Evolutionary conservation across 2,329 filamentous ascomycete species (phyloP).

Genomic region (Didymella arachidicola): DNA sequence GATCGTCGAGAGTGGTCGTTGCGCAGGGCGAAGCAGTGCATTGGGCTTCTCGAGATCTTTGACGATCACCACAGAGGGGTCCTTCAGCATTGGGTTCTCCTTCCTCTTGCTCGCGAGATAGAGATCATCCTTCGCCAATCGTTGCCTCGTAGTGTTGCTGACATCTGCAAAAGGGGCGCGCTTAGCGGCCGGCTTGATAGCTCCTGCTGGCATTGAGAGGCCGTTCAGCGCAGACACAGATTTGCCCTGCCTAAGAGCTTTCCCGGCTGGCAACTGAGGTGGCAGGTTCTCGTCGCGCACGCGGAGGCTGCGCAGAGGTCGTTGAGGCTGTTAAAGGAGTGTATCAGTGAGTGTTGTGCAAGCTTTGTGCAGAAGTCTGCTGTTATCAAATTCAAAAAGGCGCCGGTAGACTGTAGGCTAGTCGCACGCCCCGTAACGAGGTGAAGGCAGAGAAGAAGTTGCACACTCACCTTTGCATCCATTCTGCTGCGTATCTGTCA

Average conservation of each 20-base stretch:
- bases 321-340: constrained; percentile 67
- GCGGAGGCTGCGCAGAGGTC: constrained; percentile 66
- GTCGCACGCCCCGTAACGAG: constrained; percentile 3
- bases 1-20: constrained; percentile 59
- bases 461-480: constrained; percentile 55
- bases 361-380: background rate
- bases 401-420: constrained; percentile 8
- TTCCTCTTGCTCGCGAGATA: constrained; percentile 55
- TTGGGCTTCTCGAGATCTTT: constrained; percentile 55
- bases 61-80: constrained; percentile 35
- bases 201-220: constrained; percentile 59
- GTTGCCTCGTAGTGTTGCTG: constrained; percentile 68
- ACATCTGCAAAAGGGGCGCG: constrained; percentile 83
- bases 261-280: constrained; percentile 52
- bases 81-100: constrained; percentile 47
- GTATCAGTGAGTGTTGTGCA: constrained; percentile 28
- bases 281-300: constrained; percentile 74
- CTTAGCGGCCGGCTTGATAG: constrained; percentile 72
- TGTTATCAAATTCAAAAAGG: constrained; percentile 2
- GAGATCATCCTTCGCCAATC: constrained; percentile 63
- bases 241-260: constrained; percentile 78
- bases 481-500: constrained; percentile 42
- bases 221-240: constrained; percentile 71
- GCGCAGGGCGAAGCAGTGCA: constrained; percentile 65
- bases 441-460: constrained; percentile 11